These are phyloP conservation scores for Aspergillus sp. DNA, from an alignment of 2,329 filamentous ascomycete species.

Conservation along the genomic window DNA sequence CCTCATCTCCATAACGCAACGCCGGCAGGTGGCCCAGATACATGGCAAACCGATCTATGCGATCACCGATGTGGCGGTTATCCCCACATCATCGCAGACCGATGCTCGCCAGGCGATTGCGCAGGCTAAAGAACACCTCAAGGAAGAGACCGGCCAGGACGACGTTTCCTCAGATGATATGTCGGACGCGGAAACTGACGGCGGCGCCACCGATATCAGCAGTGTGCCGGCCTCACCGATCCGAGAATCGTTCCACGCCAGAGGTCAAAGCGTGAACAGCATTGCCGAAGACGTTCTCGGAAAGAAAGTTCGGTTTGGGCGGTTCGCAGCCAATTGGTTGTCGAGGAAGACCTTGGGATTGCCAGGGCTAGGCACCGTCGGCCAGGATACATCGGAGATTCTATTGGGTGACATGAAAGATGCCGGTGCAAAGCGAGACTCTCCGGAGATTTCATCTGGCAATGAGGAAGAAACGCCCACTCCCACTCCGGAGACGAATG, in stretches of 20 bases:
- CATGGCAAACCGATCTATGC: slow-evolving; percentile 80
- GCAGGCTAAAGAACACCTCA: slow-evolving; percentile 54
- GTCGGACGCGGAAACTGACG: slow-evolving; percentile 31
- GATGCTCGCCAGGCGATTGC: slow-evolving; percentile 73
- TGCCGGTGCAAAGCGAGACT: not conserved
- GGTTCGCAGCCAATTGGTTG: slow-evolving; percentile 91
- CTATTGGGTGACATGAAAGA: slow-evolving; percentile 20
- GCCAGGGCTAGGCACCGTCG: slow-evolving; percentile 68
- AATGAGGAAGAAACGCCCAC: slow-evolving; percentile 13
- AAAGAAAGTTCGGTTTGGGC: slow-evolving; percentile 77
- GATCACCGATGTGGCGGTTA: slow-evolving; percentile 85
- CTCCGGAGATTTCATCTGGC: slow-evolving; percentile 6
- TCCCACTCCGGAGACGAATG: slow-evolving; percentile 2
- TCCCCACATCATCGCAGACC: slow-evolving; percentile 73
- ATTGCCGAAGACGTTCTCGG: slow-evolving; percentile 88
- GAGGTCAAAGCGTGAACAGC: slow-evolving; percentile 49
- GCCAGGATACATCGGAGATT: slow-evolving; percentile 41
- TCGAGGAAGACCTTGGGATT: slow-evolving; percentile 78
- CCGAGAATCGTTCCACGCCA: slow-evolving; percentile 22
- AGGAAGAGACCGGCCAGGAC: slow-evolving; percentile 38
- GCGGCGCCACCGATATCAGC: slow-evolving; percentile 25
- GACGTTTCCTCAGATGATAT: slow-evolving; percentile 28
- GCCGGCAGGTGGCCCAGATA: slow-evolving; percentile 85
- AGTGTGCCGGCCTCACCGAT: slow-evolving; percentile 28
- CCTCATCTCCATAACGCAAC: slow-evolving; percentile 80